These are phyloP conservation scores for Atkinsonella hypoxylon DNA, from an alignment of 2,329 filamentous ascomycete genomes.

Conservation along the genomic window DNA sequence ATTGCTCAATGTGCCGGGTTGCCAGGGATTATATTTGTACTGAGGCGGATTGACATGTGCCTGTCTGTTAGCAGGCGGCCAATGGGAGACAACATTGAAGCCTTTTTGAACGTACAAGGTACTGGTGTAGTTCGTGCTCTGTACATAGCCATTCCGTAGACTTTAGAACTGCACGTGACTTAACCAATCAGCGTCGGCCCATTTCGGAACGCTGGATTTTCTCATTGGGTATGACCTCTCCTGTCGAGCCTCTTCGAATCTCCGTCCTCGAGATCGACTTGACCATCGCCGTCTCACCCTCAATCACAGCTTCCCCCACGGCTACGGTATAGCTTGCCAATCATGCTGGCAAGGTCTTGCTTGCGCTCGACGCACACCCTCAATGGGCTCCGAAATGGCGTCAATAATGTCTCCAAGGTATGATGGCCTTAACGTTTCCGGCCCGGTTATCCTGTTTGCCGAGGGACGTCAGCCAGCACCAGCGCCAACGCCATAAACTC, in stretches of 20 bases:
- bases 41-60: too few relatives aligned
- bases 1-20: too few relatives aligned
- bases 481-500: constrained; percentile 12
- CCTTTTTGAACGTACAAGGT: too few relatives aligned
- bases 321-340: constrained; percentile 35
- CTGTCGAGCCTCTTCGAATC: constrained; percentile 26
- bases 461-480: constrained; percentile 19
- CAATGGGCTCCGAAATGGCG: constrained; percentile 64
- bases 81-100: too few relatives aligned
- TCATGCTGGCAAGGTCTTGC: constrained; percentile 88
- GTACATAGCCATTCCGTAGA: too few relatives aligned
- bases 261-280: constrained; percentile 24
- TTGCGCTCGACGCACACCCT: constrained; percentile 80
- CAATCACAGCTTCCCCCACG: constrained; percentile 25
- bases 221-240: constrained; percentile 23
- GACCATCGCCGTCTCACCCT: constrained; percentile 22
- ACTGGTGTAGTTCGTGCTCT: too few relatives aligned
- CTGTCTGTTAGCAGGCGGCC: too few relatives aligned
- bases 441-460: constrained; percentile 7
- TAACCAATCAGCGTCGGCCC: constrained; percentile 29
- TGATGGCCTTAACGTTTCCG: constrained; percentile 24
- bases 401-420: constrained; percentile 65
- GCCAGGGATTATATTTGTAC: too few relatives aligned
- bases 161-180: constrained; percentile 21
- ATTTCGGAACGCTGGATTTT: constrained; percentile 33